Base-by-base conservation (phyloP, 805 yeast species). In the Candida ipomoeae region DNA sequence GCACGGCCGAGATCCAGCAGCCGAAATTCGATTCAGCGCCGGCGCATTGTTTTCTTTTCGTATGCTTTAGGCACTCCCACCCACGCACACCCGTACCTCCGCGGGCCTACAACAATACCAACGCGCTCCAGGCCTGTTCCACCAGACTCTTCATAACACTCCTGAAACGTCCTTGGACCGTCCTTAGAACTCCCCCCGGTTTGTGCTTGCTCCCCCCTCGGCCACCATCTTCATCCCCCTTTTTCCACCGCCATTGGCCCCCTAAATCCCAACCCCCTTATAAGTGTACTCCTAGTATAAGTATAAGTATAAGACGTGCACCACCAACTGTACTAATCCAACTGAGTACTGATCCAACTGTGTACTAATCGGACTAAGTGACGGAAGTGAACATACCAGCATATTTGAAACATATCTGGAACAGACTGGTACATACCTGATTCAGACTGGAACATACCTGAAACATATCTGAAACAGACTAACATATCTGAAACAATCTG, bases 41-140 rank as follows among this genome's bases (percentile, higher is more conserved):
- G 20, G 32, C 35, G 40, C 36, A 23, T 34, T 54, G 56, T 54
- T 56, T 54, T 54, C 52, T 17, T 56, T 55, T 54, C 48, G 52
- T 44, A 29, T 47, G 26, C 49, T 36, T 55, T 52, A 20, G 54
- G 55, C 26, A 26, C 10, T 23, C 21, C 21, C 6, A 23, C 20
- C 15, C 15, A 32, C 21, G 18, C 37, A 41, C 46, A 35, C 29
- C 46, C 37, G 20, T 38, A 20, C 43, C 20, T 32, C 48, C 38
- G 6, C 45, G 18, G 23, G 10, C 8, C 40, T 44, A 44, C 46
- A 33, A 34, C 34, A 43, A 43, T 10, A 35, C 46, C 43, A 44
- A 44, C 46, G 46, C 46, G 46, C 46, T 33, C 42, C 32, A 18
- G 33, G 35, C 29, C 40, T 18, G 18, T 10, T 8, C 40, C 29